Evolutionary conservation across 2,329 filamentous ascomycete species (phyloP).

Genomic region (Chrysoporthe deuterocubensis): DNA sequence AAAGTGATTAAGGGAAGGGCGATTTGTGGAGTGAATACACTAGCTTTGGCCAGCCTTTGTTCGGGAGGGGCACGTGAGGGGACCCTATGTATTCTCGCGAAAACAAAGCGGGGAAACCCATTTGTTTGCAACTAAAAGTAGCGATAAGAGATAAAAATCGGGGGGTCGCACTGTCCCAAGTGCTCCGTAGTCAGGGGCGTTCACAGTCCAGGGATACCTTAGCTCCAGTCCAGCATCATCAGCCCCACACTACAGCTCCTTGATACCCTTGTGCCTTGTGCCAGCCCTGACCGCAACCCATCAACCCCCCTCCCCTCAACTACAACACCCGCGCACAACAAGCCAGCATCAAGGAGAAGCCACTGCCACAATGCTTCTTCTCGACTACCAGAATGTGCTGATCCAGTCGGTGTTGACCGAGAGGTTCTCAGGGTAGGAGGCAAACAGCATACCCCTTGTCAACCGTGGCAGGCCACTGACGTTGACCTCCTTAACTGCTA

Average conservation of each 20-base stretch:
- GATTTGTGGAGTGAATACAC: too few relatives aligned
- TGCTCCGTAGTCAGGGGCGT: background rate
- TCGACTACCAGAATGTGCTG: constrained; percentile 98
- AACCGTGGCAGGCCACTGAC: constrained; percentile 22
- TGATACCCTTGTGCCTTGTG: background rate
- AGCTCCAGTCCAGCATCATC: constrained; percentile 6
- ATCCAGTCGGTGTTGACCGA: constrained; percentile 96
- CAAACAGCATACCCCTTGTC: background rate
- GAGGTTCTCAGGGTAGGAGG: constrained; percentile 80
- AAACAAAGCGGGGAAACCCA: too few relatives aligned
- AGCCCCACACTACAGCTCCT: constrained; percentile 6
- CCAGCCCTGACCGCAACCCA: constrained; percentile 21
- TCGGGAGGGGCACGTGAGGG: too few relatives aligned
- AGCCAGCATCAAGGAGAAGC: constrained; percentile 28
- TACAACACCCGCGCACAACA: constrained; percentile 11
- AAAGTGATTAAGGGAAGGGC: too few relatives aligned
- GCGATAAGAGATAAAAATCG: constrained; percentile 2
- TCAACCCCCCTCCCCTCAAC: constrained; percentile 13
- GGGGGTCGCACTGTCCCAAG: constrained; percentile 12
- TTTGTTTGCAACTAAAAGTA: too few relatives aligned
- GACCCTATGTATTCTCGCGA: too few relatives aligned
- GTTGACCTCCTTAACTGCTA: constrained; percentile 44
- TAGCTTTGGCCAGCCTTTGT: too few relatives aligned
- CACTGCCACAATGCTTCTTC: constrained; percentile 73
- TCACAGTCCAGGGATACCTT: constrained; percentile 9